These are phyloP conservation scores for Gloeophyllum trabeum DNA, from an alignment of 768 basidiomycete genomes.

Conservation along the genomic window DNA sequence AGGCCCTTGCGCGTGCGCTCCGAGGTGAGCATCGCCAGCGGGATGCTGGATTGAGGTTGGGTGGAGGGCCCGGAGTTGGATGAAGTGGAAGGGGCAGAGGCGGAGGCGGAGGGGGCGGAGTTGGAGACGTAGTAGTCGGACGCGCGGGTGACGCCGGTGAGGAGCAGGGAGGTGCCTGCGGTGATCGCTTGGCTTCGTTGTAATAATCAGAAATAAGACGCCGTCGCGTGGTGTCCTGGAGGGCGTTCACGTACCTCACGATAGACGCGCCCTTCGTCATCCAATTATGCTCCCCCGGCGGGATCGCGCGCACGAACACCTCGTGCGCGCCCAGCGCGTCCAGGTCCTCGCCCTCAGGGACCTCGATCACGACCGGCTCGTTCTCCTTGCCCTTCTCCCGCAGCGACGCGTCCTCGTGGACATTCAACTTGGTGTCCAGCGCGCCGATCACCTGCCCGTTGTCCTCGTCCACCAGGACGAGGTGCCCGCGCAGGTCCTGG, in stretches of 20 bases:
- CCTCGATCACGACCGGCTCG: slow-evolving; percentile 65
- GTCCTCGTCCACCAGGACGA: slow-evolving; percentile 64
- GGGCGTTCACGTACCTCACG: slow-evolving; percentile 38
- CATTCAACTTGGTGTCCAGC: slow-evolving; percentile 42
- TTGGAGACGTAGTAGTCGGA: slow-evolving; percentile 52
- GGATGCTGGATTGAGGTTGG: slow-evolving; percentile 17
- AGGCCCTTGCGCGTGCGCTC: slow-evolving; percentile 48
- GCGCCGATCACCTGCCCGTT: slow-evolving; percentile 65
- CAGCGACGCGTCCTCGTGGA: slow-evolving; percentile 51
- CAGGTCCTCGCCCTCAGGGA: slow-evolving; percentile 31
- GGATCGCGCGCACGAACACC: slow-evolving; percentile 49
- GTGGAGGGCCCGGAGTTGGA: slow-evolving; percentile 12
- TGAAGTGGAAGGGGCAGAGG: slow-evolving; percentile 16
- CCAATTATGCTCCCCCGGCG: slow-evolving; percentile 62
- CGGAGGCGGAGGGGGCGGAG: slow-evolving; percentile 7
- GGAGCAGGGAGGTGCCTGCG: slow-evolving; percentile 47
- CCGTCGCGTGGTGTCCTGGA: not conserved
- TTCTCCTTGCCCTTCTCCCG: slow-evolving; percentile 35
- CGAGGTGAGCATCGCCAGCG: slow-evolving; percentile 49
- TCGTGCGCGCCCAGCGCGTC: slow-evolving; percentile 26
- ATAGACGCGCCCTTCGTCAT: slow-evolving; percentile 46
- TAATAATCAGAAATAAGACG: slow-evolving; percentile 4
- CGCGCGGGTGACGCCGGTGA: slow-evolving; percentile 49
- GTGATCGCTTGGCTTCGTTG: slow-evolving; percentile 52
- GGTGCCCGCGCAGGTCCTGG: slow-evolving; percentile 30